Conservation (phyloP, 331 rosid genomes). For the Erythrophleum ivorense region DNA sequence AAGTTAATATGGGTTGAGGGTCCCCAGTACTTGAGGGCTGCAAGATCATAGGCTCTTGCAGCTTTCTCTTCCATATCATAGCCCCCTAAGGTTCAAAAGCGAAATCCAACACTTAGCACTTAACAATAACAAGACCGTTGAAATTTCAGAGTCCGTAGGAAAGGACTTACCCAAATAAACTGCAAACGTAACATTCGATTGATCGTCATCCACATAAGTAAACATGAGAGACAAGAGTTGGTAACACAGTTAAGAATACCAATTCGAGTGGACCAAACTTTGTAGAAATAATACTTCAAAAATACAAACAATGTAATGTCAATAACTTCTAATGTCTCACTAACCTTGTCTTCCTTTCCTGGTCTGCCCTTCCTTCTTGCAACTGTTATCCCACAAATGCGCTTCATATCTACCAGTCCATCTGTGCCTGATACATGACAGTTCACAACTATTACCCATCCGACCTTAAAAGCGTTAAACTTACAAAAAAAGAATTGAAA, state of each 20-base stretch:
- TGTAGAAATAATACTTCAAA: not conserved
- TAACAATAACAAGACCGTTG: not conserved
- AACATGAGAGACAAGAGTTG: slow-evolving; percentile 51
- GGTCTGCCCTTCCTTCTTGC: slow-evolving; percentile 99
- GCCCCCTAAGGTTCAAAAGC: slow-evolving; percentile 64
- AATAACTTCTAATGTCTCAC: slow-evolving; percentile 22
- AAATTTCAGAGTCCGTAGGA: not conserved
- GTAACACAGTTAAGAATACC: slow-evolving; percentile 41
- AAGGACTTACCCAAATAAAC: slow-evolving; percentile 19
- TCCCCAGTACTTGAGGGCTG: slow-evolving; percentile 98
- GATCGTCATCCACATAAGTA: not conserved
- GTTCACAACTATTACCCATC: not conserved
- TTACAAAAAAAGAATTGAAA: no score
- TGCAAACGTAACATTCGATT: not conserved
- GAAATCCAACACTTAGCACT: not conserved
- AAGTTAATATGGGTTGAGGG: slow-evolving; percentile 92
- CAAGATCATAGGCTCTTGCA: slow-evolving; percentile 98
- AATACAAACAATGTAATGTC: slow-evolving; percentile 19
- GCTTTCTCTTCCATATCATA: slow-evolving; percentile 99
- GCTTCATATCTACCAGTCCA: slow-evolving; percentile 99
- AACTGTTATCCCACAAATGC: slow-evolving; percentile 98
- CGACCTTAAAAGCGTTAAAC: no score
- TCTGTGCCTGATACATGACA: slow-evolving; percentile 61
- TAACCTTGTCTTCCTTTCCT: slow-evolving; percentile 99
- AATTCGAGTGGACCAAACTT: slow-evolving; percentile 34